Conservation (phyloP, 345 rosid genomes). For the Melastoma malabathricum region DNA sequence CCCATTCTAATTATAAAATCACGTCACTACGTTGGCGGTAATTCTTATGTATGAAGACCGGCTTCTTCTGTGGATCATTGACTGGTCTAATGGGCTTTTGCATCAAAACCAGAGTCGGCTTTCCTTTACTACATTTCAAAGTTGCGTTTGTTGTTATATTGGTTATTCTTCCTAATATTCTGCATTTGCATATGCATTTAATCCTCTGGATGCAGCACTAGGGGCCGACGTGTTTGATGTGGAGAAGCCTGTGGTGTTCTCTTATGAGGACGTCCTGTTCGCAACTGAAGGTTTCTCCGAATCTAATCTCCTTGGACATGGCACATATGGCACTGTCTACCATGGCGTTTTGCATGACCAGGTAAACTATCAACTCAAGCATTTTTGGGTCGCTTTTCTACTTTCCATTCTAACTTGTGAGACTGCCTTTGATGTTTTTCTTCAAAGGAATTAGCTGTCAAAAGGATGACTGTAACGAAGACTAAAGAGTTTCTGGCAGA, state of each 20-base stretch:
- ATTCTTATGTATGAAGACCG: no score
- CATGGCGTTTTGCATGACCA: slow-evolving; percentile 68
- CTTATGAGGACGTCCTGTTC: slow-evolving; percentile 50
- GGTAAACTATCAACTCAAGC: slow-evolving; percentile 18
- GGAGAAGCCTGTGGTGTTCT: slow-evolving; percentile 80
- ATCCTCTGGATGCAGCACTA: slow-evolving; percentile 27
- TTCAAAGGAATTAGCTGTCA: slow-evolving; percentile 72
- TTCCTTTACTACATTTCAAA: no score
- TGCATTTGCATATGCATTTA: slow-evolving; percentile 3
- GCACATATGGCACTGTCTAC: slow-evolving; percentile 85
- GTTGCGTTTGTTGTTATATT: background rate
- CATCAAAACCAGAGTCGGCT: no score
- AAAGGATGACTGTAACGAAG: slow-evolving; percentile 88
- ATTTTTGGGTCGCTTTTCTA: no score
- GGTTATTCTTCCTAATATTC: background rate
- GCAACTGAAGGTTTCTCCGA: slow-evolving; percentile 81
- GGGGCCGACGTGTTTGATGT: slow-evolving; percentile 55
- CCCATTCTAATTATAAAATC: no score
- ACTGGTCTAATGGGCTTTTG: no score
- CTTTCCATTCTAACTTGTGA: background rate
- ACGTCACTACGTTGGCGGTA: no score
- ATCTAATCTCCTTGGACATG: slow-evolving; percentile 81
- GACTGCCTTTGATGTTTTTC: slow-evolving; percentile 7
- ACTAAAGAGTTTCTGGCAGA: slow-evolving; percentile 92
- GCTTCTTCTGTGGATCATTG: no score